These are phyloP conservation scores for Quercus alba DNA, from an alignment of 306 rosid genomes.

Conservation along the genomic window DNA sequence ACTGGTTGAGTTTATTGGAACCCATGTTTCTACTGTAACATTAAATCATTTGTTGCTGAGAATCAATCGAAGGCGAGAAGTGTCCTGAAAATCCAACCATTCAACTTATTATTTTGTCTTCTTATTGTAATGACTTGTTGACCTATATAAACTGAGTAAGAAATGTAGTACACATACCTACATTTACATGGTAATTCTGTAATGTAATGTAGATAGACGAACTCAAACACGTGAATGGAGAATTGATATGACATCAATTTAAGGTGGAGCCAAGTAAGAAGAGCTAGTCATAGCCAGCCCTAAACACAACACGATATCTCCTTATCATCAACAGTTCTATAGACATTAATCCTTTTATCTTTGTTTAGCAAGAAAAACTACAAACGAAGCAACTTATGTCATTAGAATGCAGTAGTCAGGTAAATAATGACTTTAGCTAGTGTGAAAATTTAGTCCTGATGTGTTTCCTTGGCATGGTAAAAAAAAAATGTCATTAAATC, in stretches of 20 bases:
- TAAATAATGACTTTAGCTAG: constrained; percentile 22
- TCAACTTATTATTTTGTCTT: not conserved
- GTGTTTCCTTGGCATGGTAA: not conserved
- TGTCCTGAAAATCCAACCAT: not conserved
- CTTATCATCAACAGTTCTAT: not conserved
- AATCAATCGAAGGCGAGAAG: not conserved
- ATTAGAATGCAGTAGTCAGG: constrained; percentile 76
- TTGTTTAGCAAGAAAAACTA: constrained; percentile 50
- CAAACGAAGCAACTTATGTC: constrained; percentile 75
- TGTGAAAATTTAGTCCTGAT: not conserved
- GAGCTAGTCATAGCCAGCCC: not conserved
- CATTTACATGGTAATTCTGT: not conserved
- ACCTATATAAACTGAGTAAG: not conserved
- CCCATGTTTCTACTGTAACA: not conserved
- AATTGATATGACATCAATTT: not conserved
- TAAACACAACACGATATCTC: not conserved
- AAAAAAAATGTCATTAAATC: no score
- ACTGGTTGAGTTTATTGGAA: no score
- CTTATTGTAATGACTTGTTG: not conserved
- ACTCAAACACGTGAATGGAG: not conserved
- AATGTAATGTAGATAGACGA: not conserved
- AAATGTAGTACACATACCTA: not conserved
- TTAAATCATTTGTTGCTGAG: not conserved
- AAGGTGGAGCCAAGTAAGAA: not conserved
- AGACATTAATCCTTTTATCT: not conserved